Percentiles rank a stretch among this genome's conserved stretches.
Conservation (phyloP, 495 filamentous ascomycete genomes). For the Cenococcum geophilum region DNA sequence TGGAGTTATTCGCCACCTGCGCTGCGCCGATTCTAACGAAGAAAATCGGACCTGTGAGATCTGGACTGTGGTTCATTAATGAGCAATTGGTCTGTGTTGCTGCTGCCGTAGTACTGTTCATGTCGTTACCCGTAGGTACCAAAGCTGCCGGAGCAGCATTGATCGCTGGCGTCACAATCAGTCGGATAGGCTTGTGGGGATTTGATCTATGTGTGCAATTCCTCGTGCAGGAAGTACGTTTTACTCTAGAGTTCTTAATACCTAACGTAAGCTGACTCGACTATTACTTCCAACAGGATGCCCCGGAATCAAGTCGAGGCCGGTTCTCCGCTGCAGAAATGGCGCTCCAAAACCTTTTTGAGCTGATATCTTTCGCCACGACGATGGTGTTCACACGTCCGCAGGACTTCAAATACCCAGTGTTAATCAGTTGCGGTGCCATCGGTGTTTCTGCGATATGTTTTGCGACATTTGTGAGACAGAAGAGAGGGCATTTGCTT, state of each 20-base stretch:
- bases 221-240: constrained; percentile 58
- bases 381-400: constrained; percentile 56
- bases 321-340: constrained; percentile 58
- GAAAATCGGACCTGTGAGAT: constrained; percentile 51
- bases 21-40: constrained; percentile 47
- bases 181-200: constrained; percentile 60
- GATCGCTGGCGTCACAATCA: constrained; percentile 46
- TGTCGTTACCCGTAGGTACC: constrained; percentile 18
- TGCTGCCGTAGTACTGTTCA: constrained; percentile 43
- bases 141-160: constrained; percentile 38
- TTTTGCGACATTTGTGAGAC: constrained; percentile 53
- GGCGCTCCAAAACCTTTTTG: constrained; percentile 59
- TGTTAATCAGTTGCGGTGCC: constrained; percentile 50
- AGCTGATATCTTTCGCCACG: constrained; percentile 54
- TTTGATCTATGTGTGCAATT: constrained; percentile 62
- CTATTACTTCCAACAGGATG: constrained; percentile 29
- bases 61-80: constrained; percentile 57
- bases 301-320: not conserved
- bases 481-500: constrained; percentile 57
- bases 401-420: constrained; percentile 55
- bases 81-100: constrained; percentile 55
- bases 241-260: not conserved
- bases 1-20: constrained; percentile 50
- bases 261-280: not conserved
- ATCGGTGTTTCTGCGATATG: constrained; percentile 45